Base-by-base conservation (phyloP, 2,329 filamentous ascomycete genomes). In the Aureobasidium sp. region DNA sequence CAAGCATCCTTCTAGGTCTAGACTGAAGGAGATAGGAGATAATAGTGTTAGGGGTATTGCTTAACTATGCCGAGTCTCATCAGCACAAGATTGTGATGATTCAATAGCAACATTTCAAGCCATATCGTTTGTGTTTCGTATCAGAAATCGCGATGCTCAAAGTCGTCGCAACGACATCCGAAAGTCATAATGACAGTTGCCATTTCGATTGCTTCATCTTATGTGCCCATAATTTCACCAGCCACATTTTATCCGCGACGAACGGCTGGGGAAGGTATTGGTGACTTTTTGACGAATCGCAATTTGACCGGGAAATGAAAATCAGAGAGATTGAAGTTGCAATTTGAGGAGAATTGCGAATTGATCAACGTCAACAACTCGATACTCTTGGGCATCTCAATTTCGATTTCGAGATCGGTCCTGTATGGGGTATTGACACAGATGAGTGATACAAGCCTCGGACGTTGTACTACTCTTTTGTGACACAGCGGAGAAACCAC, bases 291-390 rank as follows among this genome's bases (percentile, higher is more conserved):
- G 37, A 43, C 37, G 17, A 54, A 33, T 57, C 53, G 53, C 29
- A 57, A 57, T 57, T 27, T 57, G 27, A 11, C 23, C 25, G 40
- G 53, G 53, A 57, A 57, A 57, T 57, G 53, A 57, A 57, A 31
- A 57, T 57, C 49, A 29, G 23, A 27, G 19, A 2, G 21, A 45
- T 38, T 19, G 21, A 55, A 21, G 11, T 27, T 35, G 53, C 29
- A 38, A 57, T 37, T 27, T 57, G 19, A 19, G 42, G 42, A 57
- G 29, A 13, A 57, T 57, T 57, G 53, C 53, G 40, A 45, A 45
- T 43, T 5, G 19, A 40, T 55, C 25, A 46, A 13, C 23, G 27
- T 23, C 25, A 43, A 27, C n/a, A 31, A n/a, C 9, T 33, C 27
- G 38, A n/a, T 9, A 25, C n/a, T 29, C 25, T 31, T 11, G 27